Base-by-base conservation (phyloP, 2,329 filamentous ascomycete genomes). In the Microdochium nivale region DNA sequence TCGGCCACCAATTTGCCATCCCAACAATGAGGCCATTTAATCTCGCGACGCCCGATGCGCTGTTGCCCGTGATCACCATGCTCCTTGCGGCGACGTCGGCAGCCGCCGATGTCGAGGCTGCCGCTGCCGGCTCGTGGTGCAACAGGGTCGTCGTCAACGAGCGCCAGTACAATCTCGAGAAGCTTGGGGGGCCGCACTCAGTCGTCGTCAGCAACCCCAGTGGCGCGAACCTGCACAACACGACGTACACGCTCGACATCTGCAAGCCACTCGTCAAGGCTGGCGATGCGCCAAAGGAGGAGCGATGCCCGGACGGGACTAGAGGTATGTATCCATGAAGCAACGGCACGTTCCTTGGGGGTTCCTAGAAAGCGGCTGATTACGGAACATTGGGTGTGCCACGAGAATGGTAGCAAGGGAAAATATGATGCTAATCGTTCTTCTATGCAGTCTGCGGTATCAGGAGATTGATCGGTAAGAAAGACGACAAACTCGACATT, bases 231-330 rank as follows among this genome's bases (percentile, higher is more conserved):
- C 72, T 80, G 25, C 75, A 74, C 54, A 94, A 94, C 67, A 89
- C 83, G 25, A 92, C 88, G 44, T 95, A 90, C 67, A 91, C 88
- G 1, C 65, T 95, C 52, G 87, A 95, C 61, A 75, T 95, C 48
- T 95, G 90, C 70, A 70, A 74, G 50, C 75, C 80, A 7, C 70
- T 96, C 57, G 79, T 80, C 65, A 79, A 80, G 64, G 78, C 75
- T 49, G 80, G 79, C 44, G 79, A 78, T 24, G 70, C 74, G 1
- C 69, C 72, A 19, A 76, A 78, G 58, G 68, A 74, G 5, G 73
- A 83, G 35, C 72, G 84, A 60, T 95, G 90, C 64, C 84, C 82
- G 0, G 77, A 78, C 47, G 84, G 83, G 40, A 84, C 88, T 2
- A 77, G 84, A 74, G 80, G 86, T 88, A 68, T 54, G 73, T 57